Conservation (phyloP, 2,329 filamentous ascomycete genomes). For the Ophiostoma piceae region DNA sequence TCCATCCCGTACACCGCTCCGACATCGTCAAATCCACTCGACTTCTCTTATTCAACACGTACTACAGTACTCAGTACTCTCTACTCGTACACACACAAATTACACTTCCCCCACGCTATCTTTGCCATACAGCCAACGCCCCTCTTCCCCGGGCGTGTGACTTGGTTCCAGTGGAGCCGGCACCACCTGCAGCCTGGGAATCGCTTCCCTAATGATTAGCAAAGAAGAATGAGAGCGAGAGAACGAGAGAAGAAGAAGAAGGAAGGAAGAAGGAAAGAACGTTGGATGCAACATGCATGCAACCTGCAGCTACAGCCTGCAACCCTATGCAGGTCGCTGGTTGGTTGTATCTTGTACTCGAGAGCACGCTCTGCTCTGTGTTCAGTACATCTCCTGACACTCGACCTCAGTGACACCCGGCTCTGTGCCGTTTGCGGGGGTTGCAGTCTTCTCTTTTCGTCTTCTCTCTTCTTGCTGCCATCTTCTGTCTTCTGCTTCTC, state of each 20-base stretch:
- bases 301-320: conserved; percentile 5
- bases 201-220: neutral
- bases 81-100: neutral
- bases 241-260: neutral
- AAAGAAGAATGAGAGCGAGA: conserved; percentile 8
- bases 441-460: too few relatives aligned
- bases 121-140: conserved; percentile 2
- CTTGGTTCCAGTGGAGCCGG: conserved; percentile 15
- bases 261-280: neutral
- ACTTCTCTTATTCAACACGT: too few relatives aligned
- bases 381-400: conserved; percentile 5
- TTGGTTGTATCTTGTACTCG: conserved; percentile 7
- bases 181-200: conserved; percentile 7
- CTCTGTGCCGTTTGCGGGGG: neutral
- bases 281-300: neutral
- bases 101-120: conserved; percentile 22
- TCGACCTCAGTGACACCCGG: neutral
- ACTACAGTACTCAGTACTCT: too few relatives aligned
- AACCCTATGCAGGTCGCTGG: conserved; percentile 11
- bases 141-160: conserved; percentile 18
- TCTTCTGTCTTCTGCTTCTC: conserved; percentile 2
- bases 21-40: neutral
- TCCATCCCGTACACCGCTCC: conserved; percentile 7
- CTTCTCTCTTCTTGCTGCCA: neutral
- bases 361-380: neutral